Conservation (phyloP, 2,329 filamentous ascomycete genomes). For the Exophiala sp. region DNA sequence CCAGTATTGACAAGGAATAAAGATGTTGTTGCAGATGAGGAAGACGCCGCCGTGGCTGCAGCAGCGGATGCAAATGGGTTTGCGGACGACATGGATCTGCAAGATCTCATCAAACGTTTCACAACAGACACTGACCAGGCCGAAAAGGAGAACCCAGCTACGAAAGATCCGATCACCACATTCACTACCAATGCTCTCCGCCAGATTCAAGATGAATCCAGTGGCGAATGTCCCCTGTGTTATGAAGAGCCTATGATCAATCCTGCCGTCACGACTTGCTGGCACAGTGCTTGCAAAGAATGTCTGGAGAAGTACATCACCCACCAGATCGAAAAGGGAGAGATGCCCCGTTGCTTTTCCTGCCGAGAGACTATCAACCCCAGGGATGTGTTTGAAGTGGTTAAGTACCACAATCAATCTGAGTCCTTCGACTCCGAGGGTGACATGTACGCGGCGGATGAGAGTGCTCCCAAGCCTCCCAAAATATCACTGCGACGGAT, state of each 20-base stretch:
- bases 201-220: constrained; percentile 85
- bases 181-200: constrained; percentile 85
- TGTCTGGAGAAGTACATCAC: constrained; percentile 88
- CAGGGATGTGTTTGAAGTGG: constrained; percentile 86
- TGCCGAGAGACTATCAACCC: constrained; percentile 79
- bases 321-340: constrained; percentile 74
- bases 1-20: constrained; percentile 84
- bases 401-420: constrained; percentile 56
- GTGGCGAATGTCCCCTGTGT: constrained; percentile 90
- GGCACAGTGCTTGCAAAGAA: constrained; percentile 94
- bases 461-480: constrained; percentile 36
- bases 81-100: constrained; percentile 93
- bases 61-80: constrained; percentile 77
- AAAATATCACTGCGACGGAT: constrained; percentile 61
- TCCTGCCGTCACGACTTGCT: constrained; percentile 91
- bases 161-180: constrained; percentile 58
- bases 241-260: constrained; percentile 94
- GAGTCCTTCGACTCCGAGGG: constrained; percentile 40
- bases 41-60: constrained; percentile 62
- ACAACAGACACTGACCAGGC: constrained; percentile 63
- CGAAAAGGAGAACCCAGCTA: constrained; percentile 47
- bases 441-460: constrained; percentile 38
- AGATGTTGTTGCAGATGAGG: constrained; percentile 79
- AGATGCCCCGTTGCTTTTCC: constrained; percentile 79
- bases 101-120: constrained; percentile 79